Base-by-base conservation (phyloP, 106 monocot genomes). In the Acanthochlamys bracteata region DNA sequence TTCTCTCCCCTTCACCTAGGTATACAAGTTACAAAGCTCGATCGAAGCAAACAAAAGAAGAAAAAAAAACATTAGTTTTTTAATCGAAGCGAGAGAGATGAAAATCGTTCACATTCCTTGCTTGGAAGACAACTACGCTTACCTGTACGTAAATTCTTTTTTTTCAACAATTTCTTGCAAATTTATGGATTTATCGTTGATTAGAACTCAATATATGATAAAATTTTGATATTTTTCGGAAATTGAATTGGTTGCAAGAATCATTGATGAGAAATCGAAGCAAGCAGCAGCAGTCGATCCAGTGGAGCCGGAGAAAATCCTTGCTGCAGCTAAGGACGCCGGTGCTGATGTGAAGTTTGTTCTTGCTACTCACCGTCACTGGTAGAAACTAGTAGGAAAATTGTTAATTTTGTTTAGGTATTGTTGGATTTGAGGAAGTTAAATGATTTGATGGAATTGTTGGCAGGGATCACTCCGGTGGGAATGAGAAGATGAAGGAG, bases 311-410 rank as follows among this genome's bases (percentile, higher is more conserved):
- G 81, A 92, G 74, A 92, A 98, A 83, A 62, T 98, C 55, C 68
- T 88, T 11, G 21, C 39, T 25, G 76, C 64, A 19, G 96, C 91
- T 9, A 45, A 26, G 0, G 85, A 81, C 25, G 60, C 73, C 63
- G 96, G 88, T n/a, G 96, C 88, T 27, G 25, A 72, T 49, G 26
- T 98, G 25, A 92, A 83, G 73, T 57, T 83, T 49, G 91, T 98
- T 26, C 88, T 98, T 72, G 91, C 96, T 39, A 98, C 96, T 25
- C 96, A 98, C 66, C 96, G 83, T 42, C 96, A 98, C 84, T 83
- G 96, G 96, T 92, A 43, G 13, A n/a, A n/a, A n/a, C n/a, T n/a
- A n/a, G n/a, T n/a, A n/a, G n/a, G n/a, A n/a, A n/a, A n/a, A n/a
- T n/a, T n/a, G n/a, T n/a, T n/a, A n/a, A n/a, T n/a, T n/a, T n/a